Evolutionary conservation across 2,329 filamentous ascomycete genomes (phyloP).

Genomic region (Lecanoromycetidae sp.): DNA sequence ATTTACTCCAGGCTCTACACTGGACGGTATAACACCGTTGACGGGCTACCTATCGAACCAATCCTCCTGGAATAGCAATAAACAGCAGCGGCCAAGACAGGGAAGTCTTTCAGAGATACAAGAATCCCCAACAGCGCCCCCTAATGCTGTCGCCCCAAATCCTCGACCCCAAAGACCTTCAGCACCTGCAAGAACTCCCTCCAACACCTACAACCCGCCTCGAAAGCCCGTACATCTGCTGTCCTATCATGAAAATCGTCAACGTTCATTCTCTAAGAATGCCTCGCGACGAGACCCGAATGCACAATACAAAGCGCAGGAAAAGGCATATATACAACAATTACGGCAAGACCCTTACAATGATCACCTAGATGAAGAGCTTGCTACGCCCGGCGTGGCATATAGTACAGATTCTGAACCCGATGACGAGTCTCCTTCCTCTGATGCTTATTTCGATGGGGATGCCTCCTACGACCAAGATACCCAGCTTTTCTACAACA

Average conservation of each 20-base stretch:
- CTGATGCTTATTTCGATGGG: conserved; percentile 67
- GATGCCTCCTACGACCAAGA: conserved; percentile 75
- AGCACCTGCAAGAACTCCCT: conserved; percentile 60
- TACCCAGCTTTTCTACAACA: conserved; percentile 82
- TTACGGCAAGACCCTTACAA: conserved; percentile 66
- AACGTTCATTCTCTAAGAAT: conserved; percentile 46
- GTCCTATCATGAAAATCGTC: conserved; percentile 35
- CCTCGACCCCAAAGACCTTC: conserved; percentile 52
- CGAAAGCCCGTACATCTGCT: conserved; percentile 43
- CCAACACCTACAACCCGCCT: conserved; percentile 61
- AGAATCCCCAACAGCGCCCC: conserved; percentile 4
- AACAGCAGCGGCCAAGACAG: conserved; percentile 10
- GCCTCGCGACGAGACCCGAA: conserved; percentile 52
- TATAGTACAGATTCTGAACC: conserved; percentile 67
- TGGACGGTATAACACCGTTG: conserved; percentile 21
- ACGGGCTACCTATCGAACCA: conserved; percentile 26
- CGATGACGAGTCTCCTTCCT: conserved; percentile 81
- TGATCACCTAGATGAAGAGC: conserved; percentile 59
- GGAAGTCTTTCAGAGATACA: conserved; percentile 10
- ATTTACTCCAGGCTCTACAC: conserved; percentile 26
- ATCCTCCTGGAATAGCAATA: conserved; percentile 22
- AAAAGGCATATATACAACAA: conserved; percentile 88
- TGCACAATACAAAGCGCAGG: conserved; percentile 68
- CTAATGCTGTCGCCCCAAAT: conserved; percentile 20
- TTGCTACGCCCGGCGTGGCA: conserved; percentile 55